Evolutionary conservation across 257 asterid species (phyloP), one percentile per base, ranked within the genome.

Genomic region (Gardenia jasminoides): DNA sequence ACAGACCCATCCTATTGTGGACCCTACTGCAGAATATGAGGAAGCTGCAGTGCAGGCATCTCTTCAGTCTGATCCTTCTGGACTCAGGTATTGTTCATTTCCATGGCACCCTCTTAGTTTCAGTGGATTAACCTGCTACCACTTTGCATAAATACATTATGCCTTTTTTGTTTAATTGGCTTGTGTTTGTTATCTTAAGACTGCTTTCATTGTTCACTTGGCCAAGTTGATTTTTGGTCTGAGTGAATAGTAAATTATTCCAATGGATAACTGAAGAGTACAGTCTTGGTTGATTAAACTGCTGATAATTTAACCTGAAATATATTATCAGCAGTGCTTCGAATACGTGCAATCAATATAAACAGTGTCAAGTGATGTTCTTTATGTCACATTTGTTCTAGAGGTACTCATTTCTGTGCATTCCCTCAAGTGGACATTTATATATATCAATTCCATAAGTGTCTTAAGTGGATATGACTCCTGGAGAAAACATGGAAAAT

Each of bases 21-120:
- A 88, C 47, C 74, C 82, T 58, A 74, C 92, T 78, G 81, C 89
- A 76, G 85, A 88, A 7, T 93, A 88, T 15, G 99, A 96, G 85
- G 99, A 93, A 85, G 97, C 93, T 80, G 98, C 97, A 75, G 93
- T 93, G 79, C 94, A 91, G 85, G 97, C 97, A 83, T 93, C 98
- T 80, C 97, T 96, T 80, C 90, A 90, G 77, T 83, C 96, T 68
- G 97, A 93, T 87, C 88, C 90, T 80, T 90, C 98, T 80, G 99
- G 97, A 75, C 98, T 96, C 81, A 93, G 97, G 99, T 93, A 85
- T 75, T 31, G 47, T 26, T 59, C 46, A 31, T 10, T 69, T 54
- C 30, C n/a, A 33, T 78, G 44, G 44, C 28, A 70, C 28, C 0
- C 47, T 22, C 70, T 59, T 7, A 31, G 24, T 47, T 48, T 15